Base-by-base conservation (phyloP, 1,284 basidiomycete species). In the Meira miltonrushii region DNA sequence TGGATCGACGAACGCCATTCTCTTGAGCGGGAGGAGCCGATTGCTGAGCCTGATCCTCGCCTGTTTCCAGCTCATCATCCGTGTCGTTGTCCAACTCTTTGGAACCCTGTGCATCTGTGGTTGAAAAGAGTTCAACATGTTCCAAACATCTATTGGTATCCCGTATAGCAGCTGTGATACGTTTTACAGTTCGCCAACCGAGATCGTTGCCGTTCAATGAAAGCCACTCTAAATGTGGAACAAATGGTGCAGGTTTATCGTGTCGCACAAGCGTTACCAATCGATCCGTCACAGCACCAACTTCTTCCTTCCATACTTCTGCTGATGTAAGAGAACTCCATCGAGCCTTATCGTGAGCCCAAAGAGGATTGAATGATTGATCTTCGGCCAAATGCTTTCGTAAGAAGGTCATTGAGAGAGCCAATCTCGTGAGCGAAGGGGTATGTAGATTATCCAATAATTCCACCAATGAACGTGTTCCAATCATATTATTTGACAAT, bases 81-180 rank as follows among this genome's bases (percentile, higher is more conserved):
- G 28, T 4, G 28, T 33, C 28, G 8, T 33, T 8, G 28, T 33
- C 28, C 28, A 33, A 33, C 28, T 33, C 28, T 3, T 33, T 33
- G 28, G 8, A 33, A 4, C 3, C 8, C 28, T 33, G 3, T 23
- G 25, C 8, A 39, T n/a, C 11, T 3, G 28, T 53, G 3, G 46
- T 48, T 13, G 50, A 17, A 19, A 53, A 41, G 7, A 53, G 19
- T n/a, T 53, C 50, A 17, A 53, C 19, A 6, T 17, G 12, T 6
- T n/a, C 37, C 37, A 53, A 53, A 21, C 38, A 33, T 39, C 50
- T 39, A 53, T 53, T 53, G 37, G 17, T 19, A 13, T 41, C 50
- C 15, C 23, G 4, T 12, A 38, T 39, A 13, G 50, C 50, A 5
- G 5, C 38, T n/a, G 28, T 28, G 38, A 53, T 53, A 13, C 28